Evolutionary conservation across 208 protist genomes (phyloP), one percentile per base, ranked within the genome.

Genomic region (Trichomonas tenax): DNA sequence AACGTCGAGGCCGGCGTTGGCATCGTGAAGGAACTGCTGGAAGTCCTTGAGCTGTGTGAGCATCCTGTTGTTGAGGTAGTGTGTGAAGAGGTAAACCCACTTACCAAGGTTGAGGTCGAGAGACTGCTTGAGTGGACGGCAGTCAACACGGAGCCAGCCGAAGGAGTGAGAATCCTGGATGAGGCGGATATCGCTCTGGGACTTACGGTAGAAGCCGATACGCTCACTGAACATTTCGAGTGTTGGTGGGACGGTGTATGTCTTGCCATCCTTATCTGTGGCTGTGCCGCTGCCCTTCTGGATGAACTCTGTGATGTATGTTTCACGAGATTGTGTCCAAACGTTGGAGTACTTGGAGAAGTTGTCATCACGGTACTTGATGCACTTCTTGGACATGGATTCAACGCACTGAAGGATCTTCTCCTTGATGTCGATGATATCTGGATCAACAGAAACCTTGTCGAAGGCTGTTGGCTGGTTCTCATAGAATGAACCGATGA

Each of bases 41-140:
- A 98, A 96, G 44, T 96, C 96, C n/a, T 95, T 51, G 26, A 97
- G 89, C 58, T 96, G 49, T 10, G 40, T 36, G 97, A 97, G 98
- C 98, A 97, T 98, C 26, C 97, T 49, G 31, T 97, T 44, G 36
- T 96, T 82, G 45, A 97, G 96, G 89, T 97, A 96, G 31, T 97
- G 98, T 0, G 98, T 98, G 97, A 98, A 99, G 96, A 98, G 98
- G 95, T 98, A 98, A 96, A 98, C 98, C 98, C 99, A 99, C 95
- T 98, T 98, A 72, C 98, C 98, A 97, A 98, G 98, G 40, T 98
- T 98, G 82, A 98, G 98, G 72, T 98, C 97, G 63, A 99, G 97
- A 8, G 98, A 97, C 40, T 99, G 96, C 95, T 98, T 98, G 49
- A 99, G 97, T 51, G 99, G 99, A 96, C 98, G 98, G n/a, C 98